A percentile compares a stretch with the other conserved stretches of the same genome.
phyloP scores from a whole-genome alignment of 495 filamentous ascomycete species.

The Aspergillus kassunensis region DNA sequence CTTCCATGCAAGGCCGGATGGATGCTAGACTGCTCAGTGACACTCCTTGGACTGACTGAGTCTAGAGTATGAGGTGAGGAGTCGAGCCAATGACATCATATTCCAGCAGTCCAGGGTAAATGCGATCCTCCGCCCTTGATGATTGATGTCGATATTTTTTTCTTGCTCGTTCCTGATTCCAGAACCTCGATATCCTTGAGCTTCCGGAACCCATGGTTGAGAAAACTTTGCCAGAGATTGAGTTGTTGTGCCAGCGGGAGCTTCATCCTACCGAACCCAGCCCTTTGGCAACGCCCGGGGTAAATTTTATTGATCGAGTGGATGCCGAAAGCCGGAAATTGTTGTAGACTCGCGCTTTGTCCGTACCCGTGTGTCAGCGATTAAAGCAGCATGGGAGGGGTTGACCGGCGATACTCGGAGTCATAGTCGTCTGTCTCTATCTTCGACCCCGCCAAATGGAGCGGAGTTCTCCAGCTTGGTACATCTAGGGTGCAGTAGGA shows the following conservation, averaged over 20 bases:
- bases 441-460: neutral
- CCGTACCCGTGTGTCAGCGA: neutral
- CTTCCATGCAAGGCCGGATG: too few species aligned
- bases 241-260: neutral
- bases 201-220: neutral
- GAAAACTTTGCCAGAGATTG: neutral
- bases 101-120: neutral
- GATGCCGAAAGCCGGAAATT: too few species aligned
- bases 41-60: too few species aligned
- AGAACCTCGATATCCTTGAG: too few species aligned
- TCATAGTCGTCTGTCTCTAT: too few species aligned
- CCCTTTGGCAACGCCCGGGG: neutral
- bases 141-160: neutral
- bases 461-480: too few species aligned
- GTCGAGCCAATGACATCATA: neutral
- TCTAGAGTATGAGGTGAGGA: too few species aligned
- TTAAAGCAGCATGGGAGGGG: neutral
- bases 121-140: too few species aligned
- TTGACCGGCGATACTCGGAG: too few species aligned
- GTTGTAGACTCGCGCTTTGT: neutral
- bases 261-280: neutral
- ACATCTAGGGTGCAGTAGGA: too few species aligned
- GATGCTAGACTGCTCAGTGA: too few species aligned
- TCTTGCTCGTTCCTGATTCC: neutral
- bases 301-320: neutral